Conservation (phyloP, 2,329 filamentous ascomycete species). For the Penicillium polonicum region DNA sequence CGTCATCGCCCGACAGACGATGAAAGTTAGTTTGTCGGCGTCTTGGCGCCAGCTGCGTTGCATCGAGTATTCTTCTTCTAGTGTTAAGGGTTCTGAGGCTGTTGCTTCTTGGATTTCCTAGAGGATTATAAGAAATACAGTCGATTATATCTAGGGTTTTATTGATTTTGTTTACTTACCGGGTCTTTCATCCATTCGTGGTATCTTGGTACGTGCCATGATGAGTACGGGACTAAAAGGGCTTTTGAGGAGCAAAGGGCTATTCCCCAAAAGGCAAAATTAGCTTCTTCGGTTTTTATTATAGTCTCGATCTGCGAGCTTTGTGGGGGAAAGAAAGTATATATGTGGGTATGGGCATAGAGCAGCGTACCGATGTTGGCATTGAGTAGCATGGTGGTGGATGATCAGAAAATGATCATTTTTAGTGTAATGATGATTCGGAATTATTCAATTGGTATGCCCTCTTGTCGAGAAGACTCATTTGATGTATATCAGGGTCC, state of each 20-base stretch:
- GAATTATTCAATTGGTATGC: not conserved
- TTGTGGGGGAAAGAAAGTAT: not conserved
- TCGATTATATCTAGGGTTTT: not conserved
- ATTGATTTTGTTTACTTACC: constrained; percentile 36
- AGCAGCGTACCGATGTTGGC: constrained; percentile 33
- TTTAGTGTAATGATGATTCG: not conserved
- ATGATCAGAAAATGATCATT: not conserved
- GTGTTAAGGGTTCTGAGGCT: constrained; percentile 77
- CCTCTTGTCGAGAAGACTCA: not conserved
- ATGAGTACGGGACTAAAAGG: constrained; percentile 80
- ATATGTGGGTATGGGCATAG: not conserved
- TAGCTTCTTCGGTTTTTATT: not conserved
- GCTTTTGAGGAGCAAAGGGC: constrained; percentile 65
- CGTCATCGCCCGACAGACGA: constrained; percentile 63
- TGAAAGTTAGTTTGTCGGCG: constrained; percentile 87
- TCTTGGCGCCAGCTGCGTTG: constrained; percentile 82
- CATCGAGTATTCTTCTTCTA: constrained; percentile 85
- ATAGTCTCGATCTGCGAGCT: not conserved
- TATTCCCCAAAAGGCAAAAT: constrained; percentile 36
- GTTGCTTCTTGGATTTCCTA: constrained; percentile 75
- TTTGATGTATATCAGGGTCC: not conserved
- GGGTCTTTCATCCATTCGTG: constrained; percentile 90
- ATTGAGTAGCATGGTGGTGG: constrained; percentile 35
- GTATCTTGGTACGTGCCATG: constrained; percentile 77
- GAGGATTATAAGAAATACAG: not conserved